phyloP scores from a whole-genome alignment of 768 basidiomycete species.

The Collybiopsis luxurians region DNA sequence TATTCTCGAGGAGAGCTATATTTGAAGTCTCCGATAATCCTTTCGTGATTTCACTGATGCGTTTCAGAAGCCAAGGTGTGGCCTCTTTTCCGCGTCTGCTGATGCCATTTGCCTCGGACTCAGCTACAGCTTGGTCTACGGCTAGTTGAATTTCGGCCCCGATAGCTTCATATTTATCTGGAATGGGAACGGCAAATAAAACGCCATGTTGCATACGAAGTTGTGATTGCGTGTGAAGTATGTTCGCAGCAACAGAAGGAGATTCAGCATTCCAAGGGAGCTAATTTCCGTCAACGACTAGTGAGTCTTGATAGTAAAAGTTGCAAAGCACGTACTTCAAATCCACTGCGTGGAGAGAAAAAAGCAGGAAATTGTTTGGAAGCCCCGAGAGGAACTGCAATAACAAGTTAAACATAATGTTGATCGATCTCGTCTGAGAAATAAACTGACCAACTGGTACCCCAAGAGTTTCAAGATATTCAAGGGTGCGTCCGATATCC shows the following conservation, averaged over 20 bases:
- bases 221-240: constrained; percentile 67
- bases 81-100: constrained; percentile 83
- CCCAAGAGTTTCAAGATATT: constrained; percentile 7
- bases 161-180: constrained; percentile 63
- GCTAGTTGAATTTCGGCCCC: constrained; percentile 71
- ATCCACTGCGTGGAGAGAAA: constrained; percentile 82
- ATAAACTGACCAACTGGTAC: constrained; percentile 9
- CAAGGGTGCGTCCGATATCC: constrained; percentile 66
- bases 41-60: constrained; percentile 77
- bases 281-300: constrained; percentile 33
- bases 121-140: constrained; percentile 80
- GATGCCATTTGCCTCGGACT: constrained; percentile 80
- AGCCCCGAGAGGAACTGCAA: constrained; percentile 65
- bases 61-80: constrained; percentile 90
- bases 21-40: constrained; percentile 77
- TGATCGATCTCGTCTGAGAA: too few relatives aligned
- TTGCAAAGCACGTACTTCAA: constrained; percentile 46
- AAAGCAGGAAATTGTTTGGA: constrained; percentile 92
- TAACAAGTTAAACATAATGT: neutral
- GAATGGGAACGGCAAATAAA: constrained; percentile 89
- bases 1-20: constrained; percentile 86
- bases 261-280: constrained; percentile 75
- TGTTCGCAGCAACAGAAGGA: constrained; percentile 63
- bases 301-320: neutral
- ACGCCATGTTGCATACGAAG: constrained; percentile 75